Base-by-base conservation (phyloP, 139 green algal genomes). In the Picochlorum sp. region DNA sequence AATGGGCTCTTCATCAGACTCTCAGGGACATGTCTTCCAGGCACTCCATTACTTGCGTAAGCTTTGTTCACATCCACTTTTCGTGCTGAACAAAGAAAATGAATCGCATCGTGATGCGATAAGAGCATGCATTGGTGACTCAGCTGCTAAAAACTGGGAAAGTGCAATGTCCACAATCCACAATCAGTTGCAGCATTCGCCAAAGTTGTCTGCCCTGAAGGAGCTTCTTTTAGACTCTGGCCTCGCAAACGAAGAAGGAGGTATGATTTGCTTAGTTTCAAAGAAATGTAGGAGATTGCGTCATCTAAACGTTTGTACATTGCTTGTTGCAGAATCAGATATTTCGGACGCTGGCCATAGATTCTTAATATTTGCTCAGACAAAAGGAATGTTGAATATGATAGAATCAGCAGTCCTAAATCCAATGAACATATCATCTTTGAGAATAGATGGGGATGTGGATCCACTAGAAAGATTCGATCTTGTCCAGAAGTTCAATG, bases 321-420 rank as follows among this genome's bases (percentile, higher is more conserved):
- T 30, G 15, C 26, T 57, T 21, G 38, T 18, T 23, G 61, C 62
- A 9, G 70, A 67, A 20, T 34, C 16, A 15, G 63, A 8, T 11
- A 20, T 44, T 38, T 41, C 34, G 34, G 55, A 51, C 10, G 60
- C 69, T 20, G 59, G 81, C 2, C 92, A 97, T 75, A 75, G 91
- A 14, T 78, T 96, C 74, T 86, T 99, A 24, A 79, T 98, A 8
- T 99, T 99, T 85, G 88, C 89, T 7, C 94, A 99, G 80, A 73
- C 96, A 18, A 89, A 87, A 58, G 70, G 68, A 3, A 77, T 94
- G 70, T 83, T 98, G 57, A 89, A 98, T 69, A 70, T 97, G 28
- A 85, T 95, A 4, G 93, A 97, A 77, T 38, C 34, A 2, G 21
- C 26, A 51, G 74, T 86, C 37, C 65, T 84, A 66, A 15, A 47